These are phyloP conservation scores for Fragaria iinumae DNA, from an alignment of 306 rosid genomes.

Conservation along the genomic window DNA sequence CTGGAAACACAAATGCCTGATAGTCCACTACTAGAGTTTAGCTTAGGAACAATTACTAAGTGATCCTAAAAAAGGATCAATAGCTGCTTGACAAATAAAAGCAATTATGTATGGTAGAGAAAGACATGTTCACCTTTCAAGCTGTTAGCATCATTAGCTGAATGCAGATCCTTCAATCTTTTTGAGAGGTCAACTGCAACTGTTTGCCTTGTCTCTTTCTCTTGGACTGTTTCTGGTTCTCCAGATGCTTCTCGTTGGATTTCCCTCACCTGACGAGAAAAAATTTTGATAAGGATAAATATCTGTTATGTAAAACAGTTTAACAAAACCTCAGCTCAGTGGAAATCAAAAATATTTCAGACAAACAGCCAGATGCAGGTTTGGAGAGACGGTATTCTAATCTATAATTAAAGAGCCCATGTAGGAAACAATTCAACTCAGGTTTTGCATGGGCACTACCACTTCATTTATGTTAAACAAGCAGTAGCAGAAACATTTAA, in stretches of 20 bases:
- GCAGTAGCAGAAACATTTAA: neutral
- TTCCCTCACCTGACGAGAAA: slow-evolving; percentile 67
- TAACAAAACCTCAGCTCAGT: neutral
- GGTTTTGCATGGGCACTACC: neutral
- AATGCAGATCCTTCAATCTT: slow-evolving; percentile 78
- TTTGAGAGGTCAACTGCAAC: slow-evolving; percentile 93
- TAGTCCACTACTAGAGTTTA: neutral
- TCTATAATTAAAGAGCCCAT: neutral
- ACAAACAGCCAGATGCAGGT: neutral
- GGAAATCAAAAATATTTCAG: neutral
- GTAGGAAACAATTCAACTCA: neutral
- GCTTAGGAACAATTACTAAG: neutral
- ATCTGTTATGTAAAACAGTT: neutral
- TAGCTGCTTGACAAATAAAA: neutral
- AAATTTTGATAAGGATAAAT: neutral
- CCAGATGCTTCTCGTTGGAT: slow-evolving; percentile 70
- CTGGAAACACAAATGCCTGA: neutral
- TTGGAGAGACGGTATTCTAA: neutral
- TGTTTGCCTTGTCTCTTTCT: slow-evolving; percentile 70
- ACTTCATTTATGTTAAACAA: neutral
- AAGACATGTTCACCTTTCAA: slow-evolving; percentile 56
- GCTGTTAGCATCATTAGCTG: slow-evolving; percentile 81
- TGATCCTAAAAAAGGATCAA: neutral
- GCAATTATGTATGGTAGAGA: neutral
- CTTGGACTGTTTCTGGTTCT: slow-evolving; percentile 53